These are phyloP conservation scores for Cyberlindnera nakhonratchasimensis DNA, from an alignment of 805 yeast species.

Conservation along the genomic window DNA sequence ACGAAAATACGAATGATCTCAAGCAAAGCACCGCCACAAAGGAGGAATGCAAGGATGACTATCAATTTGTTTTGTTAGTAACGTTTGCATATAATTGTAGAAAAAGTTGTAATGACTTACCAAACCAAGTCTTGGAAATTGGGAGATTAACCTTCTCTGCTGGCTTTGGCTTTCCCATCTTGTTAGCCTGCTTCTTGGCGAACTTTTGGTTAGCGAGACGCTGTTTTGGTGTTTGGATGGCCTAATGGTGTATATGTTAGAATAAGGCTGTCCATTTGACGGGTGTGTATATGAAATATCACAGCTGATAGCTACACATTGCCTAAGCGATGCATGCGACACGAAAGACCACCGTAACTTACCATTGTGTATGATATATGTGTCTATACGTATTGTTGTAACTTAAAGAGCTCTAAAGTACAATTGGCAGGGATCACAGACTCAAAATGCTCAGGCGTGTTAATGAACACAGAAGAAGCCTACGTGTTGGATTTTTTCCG, in stretches of 20 bases:
- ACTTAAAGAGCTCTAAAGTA: too few relatives aligned
- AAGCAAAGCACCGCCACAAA: slow-evolving; percentile 79
- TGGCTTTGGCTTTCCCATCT: slow-evolving; percentile 69
- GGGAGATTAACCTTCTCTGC: slow-evolving; percentile 43
- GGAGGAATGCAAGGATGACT: slow-evolving; percentile 55
- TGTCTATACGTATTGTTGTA: too few relatives aligned
- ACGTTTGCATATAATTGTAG: neutral
- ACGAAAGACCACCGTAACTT: neutral
- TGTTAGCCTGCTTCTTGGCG: slow-evolving; percentile 66
- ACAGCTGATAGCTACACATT: neutral
- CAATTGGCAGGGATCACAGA: too few relatives aligned
- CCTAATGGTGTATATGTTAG: slow-evolving; percentile 34
- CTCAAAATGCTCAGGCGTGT: too few relatives aligned
- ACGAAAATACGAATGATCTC: slow-evolving; percentile 59
- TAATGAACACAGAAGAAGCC: neutral
- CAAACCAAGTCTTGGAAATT: slow-evolving; percentile 62
- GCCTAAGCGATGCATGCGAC: too few relatives aligned
- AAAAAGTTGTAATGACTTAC: slow-evolving; percentile 38
- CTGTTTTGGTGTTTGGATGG: slow-evolving; percentile 81
- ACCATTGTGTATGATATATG: slow-evolving; percentile 2
- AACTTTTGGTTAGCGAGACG: slow-evolving; percentile 83
- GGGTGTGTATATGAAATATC: neutral
- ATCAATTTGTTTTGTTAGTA: slow-evolving; percentile 16
- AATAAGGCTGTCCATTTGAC: neutral
- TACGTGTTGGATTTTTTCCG: slow-evolving; percentile 10